Conservation (phyloP, 2,329 filamentous ascomycete species). For the Microdochium trichocladiopsis region DNA sequence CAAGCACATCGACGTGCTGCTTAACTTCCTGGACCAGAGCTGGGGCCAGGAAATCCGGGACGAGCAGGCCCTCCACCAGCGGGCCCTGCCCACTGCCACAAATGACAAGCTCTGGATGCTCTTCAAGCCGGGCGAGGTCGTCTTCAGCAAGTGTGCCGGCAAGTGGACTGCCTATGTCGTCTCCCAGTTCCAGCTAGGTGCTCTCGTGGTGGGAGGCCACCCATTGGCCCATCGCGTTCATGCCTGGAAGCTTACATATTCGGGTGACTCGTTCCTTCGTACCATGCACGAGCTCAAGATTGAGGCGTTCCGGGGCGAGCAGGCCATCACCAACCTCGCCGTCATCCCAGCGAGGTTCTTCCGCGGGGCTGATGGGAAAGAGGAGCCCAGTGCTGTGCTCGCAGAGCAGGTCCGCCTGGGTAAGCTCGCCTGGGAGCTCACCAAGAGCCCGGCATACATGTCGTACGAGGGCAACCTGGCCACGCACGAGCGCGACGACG, state of each 20-base stretch:
- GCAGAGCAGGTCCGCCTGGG: constrained; percentile 32
- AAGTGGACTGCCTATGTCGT: constrained; percentile 35
- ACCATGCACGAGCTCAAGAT: constrained; percentile 28
- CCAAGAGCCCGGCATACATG: constrained; percentile 37
- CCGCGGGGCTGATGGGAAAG: constrained; percentile 23
- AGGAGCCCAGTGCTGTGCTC: constrained; percentile 19
- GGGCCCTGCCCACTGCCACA: constrained; percentile 30
- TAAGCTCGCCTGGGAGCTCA: constrained; percentile 38
- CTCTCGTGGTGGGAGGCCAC: neutral
- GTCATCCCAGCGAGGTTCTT: constrained; percentile 36
- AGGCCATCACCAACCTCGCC: constrained; percentile 30
- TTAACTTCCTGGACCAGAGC: constrained; percentile 32
- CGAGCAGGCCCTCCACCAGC: constrained; percentile 32
- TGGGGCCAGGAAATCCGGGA: constrained; percentile 26
- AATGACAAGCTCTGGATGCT: constrained; percentile 39
- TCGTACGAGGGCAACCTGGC: constrained; percentile 35
- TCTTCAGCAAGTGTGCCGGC: constrained; percentile 32
- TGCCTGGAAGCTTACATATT: constrained; percentile 34
- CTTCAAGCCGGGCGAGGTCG: constrained; percentile 34
- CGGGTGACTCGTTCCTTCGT: constrained; percentile 24
- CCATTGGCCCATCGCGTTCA: constrained; percentile 16
- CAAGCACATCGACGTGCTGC: constrained; percentile 36
- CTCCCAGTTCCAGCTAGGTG: constrained; percentile 17
- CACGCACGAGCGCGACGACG: constrained; percentile 13
- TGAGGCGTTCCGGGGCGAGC: constrained; percentile 32